Evolutionary conservation across 805 yeast species (phyloP).

Genomic region (Pichia ethanolica): DNA sequence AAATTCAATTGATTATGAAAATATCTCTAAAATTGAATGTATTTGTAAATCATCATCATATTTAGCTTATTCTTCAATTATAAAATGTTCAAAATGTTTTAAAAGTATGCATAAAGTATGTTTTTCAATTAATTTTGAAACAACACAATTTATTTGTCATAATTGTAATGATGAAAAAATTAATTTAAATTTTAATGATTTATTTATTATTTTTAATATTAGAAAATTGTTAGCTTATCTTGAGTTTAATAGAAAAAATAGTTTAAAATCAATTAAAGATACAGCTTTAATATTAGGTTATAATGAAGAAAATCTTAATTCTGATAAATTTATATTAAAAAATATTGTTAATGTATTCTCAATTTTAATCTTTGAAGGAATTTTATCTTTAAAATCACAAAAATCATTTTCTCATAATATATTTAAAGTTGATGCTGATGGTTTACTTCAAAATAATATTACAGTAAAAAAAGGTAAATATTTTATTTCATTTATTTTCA

Average conservation of each 20-base stretch:
- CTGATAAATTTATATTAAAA: conserved; percentile 3
- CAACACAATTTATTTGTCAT: conserved; percentile 13
- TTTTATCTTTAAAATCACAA: conserved; percentile 11
- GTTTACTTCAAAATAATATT: conserved; percentile 12
- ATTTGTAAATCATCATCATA: conserved; percentile 13
- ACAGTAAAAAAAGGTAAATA: conserved; percentile 13
- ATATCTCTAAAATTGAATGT: conserved; percentile 10
- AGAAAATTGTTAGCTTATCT: conserved; percentile 15
- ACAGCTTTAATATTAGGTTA: conserved; percentile 5
- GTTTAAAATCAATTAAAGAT: conserved; percentile 5
- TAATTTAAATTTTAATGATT: conserved; percentile 7
- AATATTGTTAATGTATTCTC: conserved; percentile 14
- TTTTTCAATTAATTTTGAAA: conserved; percentile 6
- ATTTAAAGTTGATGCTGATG: conserved; percentile 12
- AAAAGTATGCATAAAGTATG: conserved; percentile 17
- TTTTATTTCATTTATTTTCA: conserved; percentile 8
- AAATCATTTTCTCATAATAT: conserved; percentile 9
- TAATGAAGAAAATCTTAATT: background rate
- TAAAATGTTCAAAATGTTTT: conserved; percentile 16
- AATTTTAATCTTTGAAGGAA: conserved; percentile 14
- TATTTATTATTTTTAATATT: conserved; percentile 14
- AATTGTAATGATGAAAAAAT: conserved; percentile 6
- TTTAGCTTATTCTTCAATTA: conserved; percentile 6
- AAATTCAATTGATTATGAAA: background rate
- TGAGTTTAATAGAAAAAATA: background rate